Evolutionary conservation across 2,329 filamentous ascomycete genomes (phyloP).

Genomic region (Sarocladiaceae sp.): DNA sequence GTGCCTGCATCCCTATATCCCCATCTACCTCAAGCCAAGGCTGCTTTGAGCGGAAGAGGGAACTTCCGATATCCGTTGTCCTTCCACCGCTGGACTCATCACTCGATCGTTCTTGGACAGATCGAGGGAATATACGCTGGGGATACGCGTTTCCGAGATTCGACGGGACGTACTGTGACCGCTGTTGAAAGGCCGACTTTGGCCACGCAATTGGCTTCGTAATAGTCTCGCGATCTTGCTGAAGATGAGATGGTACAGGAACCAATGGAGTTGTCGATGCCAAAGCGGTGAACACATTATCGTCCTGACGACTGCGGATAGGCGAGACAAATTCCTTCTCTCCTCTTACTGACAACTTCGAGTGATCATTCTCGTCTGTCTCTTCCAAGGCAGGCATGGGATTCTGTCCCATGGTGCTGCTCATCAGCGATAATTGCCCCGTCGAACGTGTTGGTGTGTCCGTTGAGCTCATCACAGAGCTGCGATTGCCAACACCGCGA

Average conservation of each 20-base stretch:
- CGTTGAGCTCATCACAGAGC: conserved; percentile 16
- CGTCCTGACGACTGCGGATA: background rate
- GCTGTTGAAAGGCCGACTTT: background rate
- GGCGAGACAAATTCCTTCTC: background rate
- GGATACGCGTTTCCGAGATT: background rate
- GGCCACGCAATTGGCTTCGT: conserved; percentile 3
- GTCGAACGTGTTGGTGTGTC: conserved; percentile 46
- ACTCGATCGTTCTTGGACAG: background rate
- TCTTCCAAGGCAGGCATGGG: conserved; percentile 27
- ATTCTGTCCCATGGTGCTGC: conserved; percentile 22
- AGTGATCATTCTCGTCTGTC: conserved; percentile 20
- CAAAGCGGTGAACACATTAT: background rate
- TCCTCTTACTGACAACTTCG: background rate
- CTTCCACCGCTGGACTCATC: background rate
- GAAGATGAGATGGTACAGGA: conserved; percentile 39
- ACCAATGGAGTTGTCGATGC: conserved; percentile 39
- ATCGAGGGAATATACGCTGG: background rate
- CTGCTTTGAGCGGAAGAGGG: background rate
- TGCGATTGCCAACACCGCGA: conserved; percentile 14
- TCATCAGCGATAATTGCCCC: conserved; percentile 33
- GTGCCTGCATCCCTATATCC: background rate
- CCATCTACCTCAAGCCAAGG: background rate
- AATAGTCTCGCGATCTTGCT: conserved; percentile 26
- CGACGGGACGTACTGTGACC: background rate
- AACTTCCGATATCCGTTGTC: background rate